Evolutionary conservation across 768 basidiomycete species (phyloP).

Genomic region (Xanthoconium stramineum): DNA sequence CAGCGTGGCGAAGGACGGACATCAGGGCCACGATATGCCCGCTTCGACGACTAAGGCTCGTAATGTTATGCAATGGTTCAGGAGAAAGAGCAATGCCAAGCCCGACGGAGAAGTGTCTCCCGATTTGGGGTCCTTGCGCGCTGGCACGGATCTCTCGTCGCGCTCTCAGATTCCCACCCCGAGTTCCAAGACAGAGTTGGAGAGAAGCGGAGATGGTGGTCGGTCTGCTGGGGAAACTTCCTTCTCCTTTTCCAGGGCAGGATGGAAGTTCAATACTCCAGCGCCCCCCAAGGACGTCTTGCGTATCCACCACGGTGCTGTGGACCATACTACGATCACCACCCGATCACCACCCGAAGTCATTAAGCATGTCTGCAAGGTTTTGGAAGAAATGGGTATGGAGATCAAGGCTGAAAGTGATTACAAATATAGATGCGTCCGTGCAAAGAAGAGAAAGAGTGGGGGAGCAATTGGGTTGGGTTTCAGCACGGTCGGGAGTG

Average conservation of each 20-base stretch:
- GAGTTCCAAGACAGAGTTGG: conserved; percentile 22
- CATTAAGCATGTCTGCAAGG: conserved; percentile 76
- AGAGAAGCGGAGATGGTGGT: conserved; percentile 18
- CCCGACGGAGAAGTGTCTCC: conserved; percentile 26
- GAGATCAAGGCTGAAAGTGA: conserved; percentile 87
- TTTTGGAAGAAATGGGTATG: conserved; percentile 86
- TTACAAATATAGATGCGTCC: conserved; percentile 84
- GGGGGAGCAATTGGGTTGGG: conserved; percentile 41
- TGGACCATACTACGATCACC: conserved; percentile 88
- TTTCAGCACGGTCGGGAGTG: conserved; percentile 37
- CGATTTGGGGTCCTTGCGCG: conserved; percentile 8
- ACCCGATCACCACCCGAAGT: conserved; percentile 82
- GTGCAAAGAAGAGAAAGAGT: conserved; percentile 69
- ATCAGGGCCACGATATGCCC: conserved; percentile 41
- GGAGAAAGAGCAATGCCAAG: conserved; percentile 57
- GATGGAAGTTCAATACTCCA: conserved; percentile 33
- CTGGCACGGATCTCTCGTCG: conserved; percentile 25
- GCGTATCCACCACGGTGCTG: conserved; percentile 86
- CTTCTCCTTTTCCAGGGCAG: conserved; percentile 39
- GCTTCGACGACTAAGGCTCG: conserved; percentile 85
- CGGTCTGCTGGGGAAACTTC: conserved; percentile 28
- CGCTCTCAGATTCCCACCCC: conserved; percentile 31
- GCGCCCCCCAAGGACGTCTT: conserved; percentile 47
- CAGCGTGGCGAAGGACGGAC: conserved; percentile 25
- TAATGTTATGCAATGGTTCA: conserved; percentile 99